A percentile compares a stretch with the other conserved stretches of the same genome.
phyloP scores from a whole-genome alignment of 176 grass and related monocot genomes.

The Lolium perenne region DNA sequence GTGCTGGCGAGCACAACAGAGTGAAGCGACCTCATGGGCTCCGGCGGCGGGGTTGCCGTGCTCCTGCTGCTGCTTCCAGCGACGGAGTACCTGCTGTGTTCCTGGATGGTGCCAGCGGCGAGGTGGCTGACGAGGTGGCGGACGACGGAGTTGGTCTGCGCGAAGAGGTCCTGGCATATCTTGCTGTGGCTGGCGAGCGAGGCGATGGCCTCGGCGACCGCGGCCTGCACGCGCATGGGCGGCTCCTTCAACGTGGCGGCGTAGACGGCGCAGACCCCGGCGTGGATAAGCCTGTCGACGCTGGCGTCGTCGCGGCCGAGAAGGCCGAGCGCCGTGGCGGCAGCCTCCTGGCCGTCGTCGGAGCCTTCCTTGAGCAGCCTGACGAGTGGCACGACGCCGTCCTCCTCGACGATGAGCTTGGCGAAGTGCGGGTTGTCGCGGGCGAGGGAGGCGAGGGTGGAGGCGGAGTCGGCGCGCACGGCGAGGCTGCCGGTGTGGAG shows the following conservation, averaged over 20 bases:
- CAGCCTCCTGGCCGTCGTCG: constrained; percentile 73
- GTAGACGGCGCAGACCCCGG: constrained; percentile 73
- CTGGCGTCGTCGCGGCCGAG: constrained; percentile 72
- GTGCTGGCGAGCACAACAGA: constrained; percentile 66
- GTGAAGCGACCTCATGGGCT: constrained; percentile 53
- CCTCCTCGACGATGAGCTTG: constrained; percentile 90
- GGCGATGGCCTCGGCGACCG: constrained; percentile 70
- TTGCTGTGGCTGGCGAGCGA: constrained; percentile 60
- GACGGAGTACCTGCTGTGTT: constrained; percentile 81
- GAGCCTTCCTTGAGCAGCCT: constrained; percentile 80
- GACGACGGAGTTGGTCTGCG: constrained; percentile 68
- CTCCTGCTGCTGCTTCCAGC: not conserved
- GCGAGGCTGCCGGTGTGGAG: constrained; percentile 64
- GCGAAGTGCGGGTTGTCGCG: constrained; percentile 71
- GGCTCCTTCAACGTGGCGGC: constrained; percentile 76
- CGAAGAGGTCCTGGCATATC: constrained; percentile 74
- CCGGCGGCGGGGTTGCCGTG: not conserved
- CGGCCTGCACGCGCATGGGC: constrained; percentile 80
- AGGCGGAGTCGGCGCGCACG: constrained; percentile 61
- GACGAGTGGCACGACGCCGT: constrained; percentile 78
- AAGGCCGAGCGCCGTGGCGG: constrained; percentile 65
- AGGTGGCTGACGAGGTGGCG: constrained; percentile 79
- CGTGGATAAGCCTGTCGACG: constrained; percentile 54
- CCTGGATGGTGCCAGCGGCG: constrained; percentile 80
- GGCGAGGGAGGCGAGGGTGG: constrained; percentile 72